Base-by-base conservation (phyloP, 2,329 filamentous ascomycete species). In the Fusarium aywerte region DNA sequence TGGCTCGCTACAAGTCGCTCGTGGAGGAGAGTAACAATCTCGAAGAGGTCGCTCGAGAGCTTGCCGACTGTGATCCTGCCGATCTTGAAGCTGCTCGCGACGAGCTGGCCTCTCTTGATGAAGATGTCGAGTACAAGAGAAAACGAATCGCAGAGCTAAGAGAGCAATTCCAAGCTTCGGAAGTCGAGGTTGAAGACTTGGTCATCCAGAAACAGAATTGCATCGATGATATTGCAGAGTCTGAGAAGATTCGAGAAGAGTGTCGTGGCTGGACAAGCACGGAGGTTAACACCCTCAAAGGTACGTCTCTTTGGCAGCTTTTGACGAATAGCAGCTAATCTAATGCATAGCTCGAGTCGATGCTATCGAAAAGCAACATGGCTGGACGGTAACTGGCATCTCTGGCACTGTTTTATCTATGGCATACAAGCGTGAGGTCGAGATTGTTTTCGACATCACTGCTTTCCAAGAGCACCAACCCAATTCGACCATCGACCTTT, bases 241-340 rank as follows among this genome's bases (percentile, higher is more conserved):
- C 94, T 0, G 93, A 97, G 76, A 89, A 89, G 67, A 84, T 96
- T 25, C 87, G 92, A 64, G 93, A 97, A 76, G 92, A 97, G 73
- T 97, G 91, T 76, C 89, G 94, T 52, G 94, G 95, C 36, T 97
- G 94, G 90, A 95, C 90, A 57, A 87, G 90, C 51, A 89, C 85
- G 27, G 96, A 98, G 78, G 92, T 98, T 66, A 86, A 86, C 66
- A 81, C 83, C 36, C 82, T 97, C n/a, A 93, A 94, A 85, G 86
- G 91, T 92, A 84, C 29, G 74, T 43, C 32, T 18, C 8, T 33
- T 27, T 9, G 33, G 11, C 13, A 21, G 8, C 5, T 31, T 18
- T 31, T 15, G 25, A 42, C n/a, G 33, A 12, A 15, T 10, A 15
- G 5, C 21, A 49, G 62, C 80, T 85, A 75, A 87, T 76, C 48